Evolutionary conservation across 345 rosid genomes (phyloP), one percentile per base, ranked within the genome.

Genomic region (Litchi chinensis): DNA sequence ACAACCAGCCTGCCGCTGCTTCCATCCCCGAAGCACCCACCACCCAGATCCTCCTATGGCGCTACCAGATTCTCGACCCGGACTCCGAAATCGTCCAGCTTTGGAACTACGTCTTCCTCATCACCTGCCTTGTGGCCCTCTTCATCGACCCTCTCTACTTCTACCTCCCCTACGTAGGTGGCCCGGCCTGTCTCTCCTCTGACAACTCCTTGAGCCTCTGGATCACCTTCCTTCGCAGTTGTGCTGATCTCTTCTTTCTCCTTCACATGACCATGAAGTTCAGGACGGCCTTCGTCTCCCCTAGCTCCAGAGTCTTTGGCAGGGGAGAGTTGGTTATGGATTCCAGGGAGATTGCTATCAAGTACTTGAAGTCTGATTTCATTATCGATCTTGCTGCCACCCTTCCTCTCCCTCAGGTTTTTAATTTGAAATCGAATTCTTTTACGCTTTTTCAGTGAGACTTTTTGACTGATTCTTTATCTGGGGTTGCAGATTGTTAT

Each of bases 301-400:
- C 97, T 15, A 93, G 82, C 64, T 91, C 97, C 24, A 79, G 93
- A 37, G 94, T 90, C 52, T 94, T 96, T 46, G 98, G 98, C 11
- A 88, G 92, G 0, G 98, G 98, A 6, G 99, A 94, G 80, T 91
- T 96, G 5, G 98, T 91, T 22, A 94, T 85, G 97, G 99, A 94
- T 75, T 77, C 94, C 0, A 82, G 65, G 72, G 91, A 90, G 87
- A 96, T 94, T 66, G 87, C 97, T 12, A 79, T 37, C 80, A 85
- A 91, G 50, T 96, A 94, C 76, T 77, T 96, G 71, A 88, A 76
- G 83, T 71, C 89, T 1, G 98, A 96, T 86, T 93, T 95, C 44
- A 65, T 90, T 32, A 80, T 93, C 32, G 98, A 95, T 84, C 83
- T 93, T 0, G 95, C 98, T 3, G 98, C 98, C 41, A 81, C 90